Evolutionary conservation across 1,284 basidiomycete genomes (phyloP).

Genomic region (Malassezia obtusa): DNA sequence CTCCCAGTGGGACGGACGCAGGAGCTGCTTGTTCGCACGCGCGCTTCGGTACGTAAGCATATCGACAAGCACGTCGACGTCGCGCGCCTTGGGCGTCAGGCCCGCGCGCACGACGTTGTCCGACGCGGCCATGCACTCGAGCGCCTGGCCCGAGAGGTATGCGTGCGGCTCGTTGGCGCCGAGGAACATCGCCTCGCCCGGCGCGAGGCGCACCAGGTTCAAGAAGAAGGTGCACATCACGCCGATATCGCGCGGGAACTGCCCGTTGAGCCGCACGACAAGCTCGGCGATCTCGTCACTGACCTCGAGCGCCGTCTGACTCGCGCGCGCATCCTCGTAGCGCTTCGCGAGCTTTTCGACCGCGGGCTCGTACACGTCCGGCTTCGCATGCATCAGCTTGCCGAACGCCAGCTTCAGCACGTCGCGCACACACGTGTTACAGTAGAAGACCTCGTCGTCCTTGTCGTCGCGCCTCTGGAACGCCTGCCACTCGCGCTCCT

Average conservation of each 20-base stretch:
- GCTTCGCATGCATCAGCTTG: slow-evolving; percentile 24
- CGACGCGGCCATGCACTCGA: slow-evolving; percentile 46
- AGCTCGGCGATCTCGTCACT: slow-evolving; percentile 53
- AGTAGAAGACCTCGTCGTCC: too few species aligned
- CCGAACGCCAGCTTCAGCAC: slow-evolving; percentile 26
- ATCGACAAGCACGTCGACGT: slow-evolving; percentile 76
- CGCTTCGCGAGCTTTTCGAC: slow-evolving; percentile 14
- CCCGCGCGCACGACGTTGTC: slow-evolving; percentile 99
- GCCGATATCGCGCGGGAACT: slow-evolving; percentile 89
- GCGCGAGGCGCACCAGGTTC: slow-evolving; percentile 69
- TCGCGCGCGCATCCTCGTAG: not conserved
- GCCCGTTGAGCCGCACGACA: slow-evolving; percentile 62
- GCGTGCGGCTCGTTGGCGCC: slow-evolving; percentile 95
- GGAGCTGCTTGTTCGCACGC: slow-evolving; percentile 53
- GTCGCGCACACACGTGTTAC: not conserved
- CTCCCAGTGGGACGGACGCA: slow-evolving; percentile 57
- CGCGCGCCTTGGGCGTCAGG: slow-evolving; percentile 88
- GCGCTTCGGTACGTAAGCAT: slow-evolving; percentile 76
- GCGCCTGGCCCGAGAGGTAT: slow-evolving; percentile 59
- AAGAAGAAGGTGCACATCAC: slow-evolving; percentile 84
- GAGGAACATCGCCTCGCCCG: slow-evolving; percentile 85
- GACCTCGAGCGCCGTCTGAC: slow-evolving; percentile 13
- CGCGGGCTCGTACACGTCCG: slow-evolving; percentile 6
- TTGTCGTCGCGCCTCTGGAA: too few species aligned
- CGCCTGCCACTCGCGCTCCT: not conserved